These are phyloP conservation scores for Leccinum pallidistipes DNA, from an alignment of 1,284 basidiomycete species.

Conservation along the genomic window DNA sequence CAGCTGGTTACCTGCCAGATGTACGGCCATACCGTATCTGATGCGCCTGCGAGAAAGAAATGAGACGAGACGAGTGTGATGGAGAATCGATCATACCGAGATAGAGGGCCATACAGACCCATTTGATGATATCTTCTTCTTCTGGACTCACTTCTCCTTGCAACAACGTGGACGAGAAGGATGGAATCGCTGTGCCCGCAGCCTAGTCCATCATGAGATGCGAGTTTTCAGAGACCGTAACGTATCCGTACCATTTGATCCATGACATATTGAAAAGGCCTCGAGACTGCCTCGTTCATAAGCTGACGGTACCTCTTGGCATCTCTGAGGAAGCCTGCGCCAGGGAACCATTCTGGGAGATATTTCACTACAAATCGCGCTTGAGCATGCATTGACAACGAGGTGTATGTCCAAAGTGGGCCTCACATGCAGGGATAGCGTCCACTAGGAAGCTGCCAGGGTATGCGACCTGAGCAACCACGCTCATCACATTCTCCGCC, in stretches of 20 bases:
- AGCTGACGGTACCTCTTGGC: conserved; percentile 39
- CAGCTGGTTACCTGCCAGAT: conserved; percentile 1
- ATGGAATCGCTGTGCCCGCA: conserved; percentile 38
- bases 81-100: conserved; percentile 7
- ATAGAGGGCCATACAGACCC: conserved; percentile 13
- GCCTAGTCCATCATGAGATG: conserved; percentile 31
- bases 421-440: conserved; percentile 29
- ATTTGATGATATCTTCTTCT: conserved; percentile 29
- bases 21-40: conserved; percentile 20
- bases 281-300: conserved; percentile 33
- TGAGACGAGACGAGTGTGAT: background rate
- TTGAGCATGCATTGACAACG: background rate
- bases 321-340: conserved; percentile 43
- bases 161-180: conserved; percentile 34
- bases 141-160: conserved; percentile 17
- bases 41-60: conserved; percentile 18
- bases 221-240: background rate
- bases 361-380: conserved; percentile 34
- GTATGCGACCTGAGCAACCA: conserved; percentile 12
- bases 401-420: background rate
- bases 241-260: conserved; percentile 40
- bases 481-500: conserved; percentile 17
- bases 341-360: conserved; percentile 53
- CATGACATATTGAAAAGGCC: conserved; percentile 41
- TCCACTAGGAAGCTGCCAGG: conserved; percentile 35